Conservation (phyloP, 345 rosid species). For the Excoecaria cochinchinensis region DNA sequence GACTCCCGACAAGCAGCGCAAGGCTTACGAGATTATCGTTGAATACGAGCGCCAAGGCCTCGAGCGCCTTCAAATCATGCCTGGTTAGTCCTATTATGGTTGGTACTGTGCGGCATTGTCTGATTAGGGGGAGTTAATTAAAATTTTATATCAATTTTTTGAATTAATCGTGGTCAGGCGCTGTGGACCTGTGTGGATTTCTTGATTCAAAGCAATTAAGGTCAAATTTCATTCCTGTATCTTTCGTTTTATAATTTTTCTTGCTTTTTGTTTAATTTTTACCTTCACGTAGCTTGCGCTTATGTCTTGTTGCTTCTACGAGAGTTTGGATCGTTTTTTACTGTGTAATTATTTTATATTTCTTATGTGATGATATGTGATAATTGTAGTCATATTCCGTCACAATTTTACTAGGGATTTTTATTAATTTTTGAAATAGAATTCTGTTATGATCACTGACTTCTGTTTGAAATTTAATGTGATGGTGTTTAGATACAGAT, state of each 20-base stretch:
- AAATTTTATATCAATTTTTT: neutral
- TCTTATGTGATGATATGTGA: neutral
- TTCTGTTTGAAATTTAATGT: neutral
- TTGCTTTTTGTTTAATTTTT: neutral
- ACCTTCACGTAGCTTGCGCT: neutral
- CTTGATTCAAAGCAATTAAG: conserved; percentile 86
- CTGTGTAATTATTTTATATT: neutral
- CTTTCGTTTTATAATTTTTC: neutral
- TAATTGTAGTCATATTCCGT: neutral
- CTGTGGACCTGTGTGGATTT: conserved; percentile 70
- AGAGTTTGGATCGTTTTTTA: neutral
- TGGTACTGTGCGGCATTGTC: neutral
- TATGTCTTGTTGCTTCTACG: neutral
- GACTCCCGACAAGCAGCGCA: conserved; percentile 55
- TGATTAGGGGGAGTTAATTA: neutral
- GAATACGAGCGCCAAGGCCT: conserved; percentile 76
- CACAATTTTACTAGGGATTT: neutral
- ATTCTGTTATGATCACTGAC: neutral
- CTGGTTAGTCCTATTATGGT: conserved; percentile 45
- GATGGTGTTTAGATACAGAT: neutral
- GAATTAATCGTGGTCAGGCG: conserved; percentile 46
- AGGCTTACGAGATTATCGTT: conserved; percentile 60
- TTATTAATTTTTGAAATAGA: neutral
- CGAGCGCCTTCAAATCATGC: conserved; percentile 88
- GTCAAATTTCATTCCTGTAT: conserved; percentile 35